Base-by-base conservation (phyloP, 2,329 filamentous ascomycete genomes). In the Aquanectria penicillioides region DNA sequence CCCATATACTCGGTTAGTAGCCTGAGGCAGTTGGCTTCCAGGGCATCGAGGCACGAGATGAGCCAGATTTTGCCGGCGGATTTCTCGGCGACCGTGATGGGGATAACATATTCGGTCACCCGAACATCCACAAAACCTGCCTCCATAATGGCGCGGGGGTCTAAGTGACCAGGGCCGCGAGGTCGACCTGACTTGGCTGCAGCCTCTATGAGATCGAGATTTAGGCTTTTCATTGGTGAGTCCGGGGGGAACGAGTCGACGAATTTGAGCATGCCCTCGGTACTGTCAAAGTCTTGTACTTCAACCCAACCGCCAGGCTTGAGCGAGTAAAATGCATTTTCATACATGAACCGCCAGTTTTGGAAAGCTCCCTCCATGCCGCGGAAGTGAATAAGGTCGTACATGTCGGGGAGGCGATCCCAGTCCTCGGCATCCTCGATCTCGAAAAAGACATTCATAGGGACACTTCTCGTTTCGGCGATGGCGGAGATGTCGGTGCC, bases 351-450 rank as follows among this genome's bases (percentile, higher is more conserved):
- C 28, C 73, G 67, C 85, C 85, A 88, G 69, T 87, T 81, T 0
- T 74, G 71, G 68, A 88, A 86, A 9, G 84, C 79, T 9, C 84
- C 85, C 15, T 82, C 75, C 78, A 88, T 80, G 60, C 81, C 77
- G 5, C 85, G 81, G 53, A 86, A 73, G 66, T 88, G 85, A 23
- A 88, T 78, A 11, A 88, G 72, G 67, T 88, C 85, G 61, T 85
- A 83, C 11, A 78, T 72, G 65, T 86, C 74, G 4, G 78, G 70
- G 4, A 80, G 78, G 12, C 83, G 80, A 57, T 85, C 82, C 85
- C 85, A 87, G 36, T 86, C 83, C 69, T 86, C 83, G 40, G 84
- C 85, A 64, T 87, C 83, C 63, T 87, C 84, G 5, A 87, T 78
- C 71, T 86, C 83, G 73, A 86, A 87, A 65, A 83, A 85, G 33